A percentile compares a stretch with the other conserved stretches of the same genome.
Conservation (phyloP, 352 stramenopile species). For the Globisporangium cederbergense region DNA sequence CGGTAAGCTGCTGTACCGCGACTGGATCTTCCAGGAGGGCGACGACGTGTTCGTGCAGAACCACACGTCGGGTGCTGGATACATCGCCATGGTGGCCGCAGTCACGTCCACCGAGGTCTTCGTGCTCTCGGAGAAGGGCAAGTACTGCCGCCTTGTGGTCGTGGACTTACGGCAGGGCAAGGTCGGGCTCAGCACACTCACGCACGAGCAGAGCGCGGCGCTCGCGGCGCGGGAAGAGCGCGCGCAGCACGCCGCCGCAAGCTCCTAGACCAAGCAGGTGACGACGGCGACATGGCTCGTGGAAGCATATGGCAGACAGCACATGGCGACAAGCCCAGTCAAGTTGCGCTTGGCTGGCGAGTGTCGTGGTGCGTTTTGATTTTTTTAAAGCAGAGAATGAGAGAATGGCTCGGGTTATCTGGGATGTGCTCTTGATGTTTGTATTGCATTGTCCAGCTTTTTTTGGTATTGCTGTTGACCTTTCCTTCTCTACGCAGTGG, state of each 20-base stretch:
- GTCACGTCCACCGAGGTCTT: constrained; percentile 71
- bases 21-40: constrained; percentile 74
- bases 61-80: constrained; percentile 48
- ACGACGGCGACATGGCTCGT: not conserved
- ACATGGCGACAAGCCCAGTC: not conserved
- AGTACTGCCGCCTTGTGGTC: constrained; percentile 70
- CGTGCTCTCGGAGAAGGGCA: constrained; percentile 78
- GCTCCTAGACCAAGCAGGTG: constrained; percentile 27
- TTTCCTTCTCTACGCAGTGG: not conserved
- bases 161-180: constrained; percentile 70
- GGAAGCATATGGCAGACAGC: not conserved
- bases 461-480: not conserved
- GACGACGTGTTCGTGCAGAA: constrained; percentile 77
- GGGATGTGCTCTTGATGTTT: not conserved
- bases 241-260: constrained; percentile 27
- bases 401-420: constrained; percentile 6
- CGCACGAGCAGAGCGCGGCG: constrained; percentile 36
- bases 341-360: not conserved
- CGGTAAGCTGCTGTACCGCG: constrained; percentile 73
- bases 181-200: constrained; percentile 54
- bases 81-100: constrained; percentile 64
- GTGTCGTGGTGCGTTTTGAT: constrained; percentile 9
- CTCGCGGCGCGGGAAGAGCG: constrained; percentile 40
- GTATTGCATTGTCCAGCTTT: not conserved
- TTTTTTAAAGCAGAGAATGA: not conserved